Percentiles rank a stretch among this genome's conserved stretches.
Conservation (phyloP, 1,284 basidiomycete species). For the Trichosporon inkin region DNA sequence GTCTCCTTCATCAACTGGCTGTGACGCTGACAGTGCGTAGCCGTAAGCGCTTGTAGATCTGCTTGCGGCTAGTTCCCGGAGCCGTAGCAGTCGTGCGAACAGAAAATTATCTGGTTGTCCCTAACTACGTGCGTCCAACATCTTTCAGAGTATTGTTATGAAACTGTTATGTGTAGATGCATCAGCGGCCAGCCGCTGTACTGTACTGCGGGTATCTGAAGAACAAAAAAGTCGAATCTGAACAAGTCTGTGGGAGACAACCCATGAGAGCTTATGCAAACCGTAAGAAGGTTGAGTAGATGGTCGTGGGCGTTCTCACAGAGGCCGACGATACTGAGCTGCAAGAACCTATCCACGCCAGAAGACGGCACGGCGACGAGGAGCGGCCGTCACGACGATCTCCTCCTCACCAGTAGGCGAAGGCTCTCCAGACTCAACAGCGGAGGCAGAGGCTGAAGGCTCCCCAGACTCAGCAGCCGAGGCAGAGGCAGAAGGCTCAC, state of each 20-base stretch:
- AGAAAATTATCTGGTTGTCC: background rate
- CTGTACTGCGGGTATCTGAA: constrained; percentile 3
- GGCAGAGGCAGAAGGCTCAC: background rate
- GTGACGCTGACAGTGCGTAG: constrained; percentile 19
- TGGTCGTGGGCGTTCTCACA: background rate
- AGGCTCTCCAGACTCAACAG: constrained; percentile 3
- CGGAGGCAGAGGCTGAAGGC: background rate
- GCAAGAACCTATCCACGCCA: constrained; percentile 16
- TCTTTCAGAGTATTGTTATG: background rate
- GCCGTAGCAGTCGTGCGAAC: background rate
- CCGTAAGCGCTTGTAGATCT: constrained; percentile 36
- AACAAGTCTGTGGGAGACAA: background rate
- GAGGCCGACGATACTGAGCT: background rate
- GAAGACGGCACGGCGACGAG: constrained; percentile 15
- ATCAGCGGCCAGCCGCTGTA: background rate
- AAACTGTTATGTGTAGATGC: background rate
- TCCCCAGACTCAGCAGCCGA: background rate
- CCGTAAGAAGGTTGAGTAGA: background rate
- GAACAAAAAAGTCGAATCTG: background rate
- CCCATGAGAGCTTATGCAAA: constrained; percentile 6
- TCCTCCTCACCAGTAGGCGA: background rate
- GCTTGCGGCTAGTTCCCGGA: constrained; percentile 33
- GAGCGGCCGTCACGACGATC: background rate
- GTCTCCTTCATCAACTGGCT: constrained; percentile 13
- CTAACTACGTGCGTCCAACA: background rate